These are phyloP conservation scores for Epithemia pelagica DNA, from an alignment of 108 stramenopile species.

Conservation along the genomic window DNA sequence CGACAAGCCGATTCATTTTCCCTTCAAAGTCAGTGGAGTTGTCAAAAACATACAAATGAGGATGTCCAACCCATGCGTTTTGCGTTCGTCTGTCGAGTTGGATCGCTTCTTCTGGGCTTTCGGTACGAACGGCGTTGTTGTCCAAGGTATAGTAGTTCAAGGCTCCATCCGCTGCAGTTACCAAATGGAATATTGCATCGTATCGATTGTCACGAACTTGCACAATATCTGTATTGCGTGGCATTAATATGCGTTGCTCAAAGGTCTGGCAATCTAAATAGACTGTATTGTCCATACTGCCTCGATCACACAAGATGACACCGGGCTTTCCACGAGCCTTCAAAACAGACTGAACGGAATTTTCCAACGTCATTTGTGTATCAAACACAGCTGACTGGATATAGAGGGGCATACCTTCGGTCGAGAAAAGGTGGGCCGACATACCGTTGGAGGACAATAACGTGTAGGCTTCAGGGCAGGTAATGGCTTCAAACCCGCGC, in stretches of 20 bases:
- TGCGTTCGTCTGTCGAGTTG: constrained; percentile 68
- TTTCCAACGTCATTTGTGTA: constrained; percentile 75
- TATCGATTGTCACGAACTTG: constrained; percentile 83
- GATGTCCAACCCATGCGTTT: constrained; percentile 80
- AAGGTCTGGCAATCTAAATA: constrained; percentile 75
- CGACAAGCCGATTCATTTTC: constrained; percentile 71
- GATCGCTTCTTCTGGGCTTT: constrained; percentile 73
- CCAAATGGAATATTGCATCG: constrained; percentile 91
- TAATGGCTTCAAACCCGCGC: constrained; percentile 87
- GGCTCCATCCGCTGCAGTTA: constrained; percentile 91
- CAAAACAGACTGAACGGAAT: constrained; percentile 73
- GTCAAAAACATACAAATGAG: constrained; percentile 56
- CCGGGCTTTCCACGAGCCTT: constrained; percentile 70
- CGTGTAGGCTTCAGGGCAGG: constrained; percentile 87
- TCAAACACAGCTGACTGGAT: constrained; percentile 87
- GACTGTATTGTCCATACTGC: constrained; percentile 89
- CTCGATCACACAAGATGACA: constrained; percentile 90
- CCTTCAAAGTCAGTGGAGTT: constrained; percentile 84
- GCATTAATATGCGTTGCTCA: constrained; percentile 39
- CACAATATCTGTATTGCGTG: constrained; percentile 38
- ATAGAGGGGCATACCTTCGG: constrained; percentile 70
- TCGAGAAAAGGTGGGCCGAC: constrained; percentile 53
- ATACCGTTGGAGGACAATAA: constrained; percentile 83
- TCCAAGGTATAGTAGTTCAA: constrained; percentile 79
- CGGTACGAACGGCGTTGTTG: constrained; percentile 85